Evolutionary conservation across 768 basidiomycete species (phyloP), one percentile per base, ranked within the genome.

Genomic region (Tricholoma furcatifolium): DNA sequence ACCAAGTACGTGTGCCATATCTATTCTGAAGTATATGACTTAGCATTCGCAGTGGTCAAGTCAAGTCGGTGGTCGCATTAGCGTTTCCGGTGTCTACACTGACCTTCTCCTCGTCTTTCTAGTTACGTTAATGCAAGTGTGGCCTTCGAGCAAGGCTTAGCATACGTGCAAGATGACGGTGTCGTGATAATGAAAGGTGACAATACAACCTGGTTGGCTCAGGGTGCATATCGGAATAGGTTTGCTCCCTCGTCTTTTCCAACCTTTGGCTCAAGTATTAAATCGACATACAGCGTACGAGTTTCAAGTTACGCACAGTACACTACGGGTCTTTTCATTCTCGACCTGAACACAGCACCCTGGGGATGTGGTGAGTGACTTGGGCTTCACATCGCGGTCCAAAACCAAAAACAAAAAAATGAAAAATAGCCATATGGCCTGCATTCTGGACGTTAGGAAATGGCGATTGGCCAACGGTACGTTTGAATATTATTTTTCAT

Each of bases 321-420:
- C 64, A 87, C 82, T 54, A 82, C 85, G 9, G 93, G 93, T 27
- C 73, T 96, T 18, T 92, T 94, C 64, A 79, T 96, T 54, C 74
- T 95, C 21, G 93, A 96, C 64, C 75, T 91, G 30, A 83, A 86
- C 52, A 83, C 80, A 67, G 91, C 92, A 42, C 93, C 93, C 0
- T 91, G 87, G 82, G 93, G 93, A 49, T 96, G 93, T 70, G 91
- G 91, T 83, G 71, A 50, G 80, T 69, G 44, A 27, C 9, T 43
- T 21, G 17, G 1, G n/a, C 15, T 15, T 6, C 14, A 10, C 17
- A 30, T 4, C 30, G n/a, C 23, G 7, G 21, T 18, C 27, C 2
- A 4, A 15, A 6, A 10, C 12, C 4, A 14, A 47, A 27, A 17
- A 30, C 10, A n/a, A 17, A 20, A 17, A 18, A 23, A 27, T 48